Conservation (phyloP, 768 basidiomycete species). For the Calocybe indica region DNA sequence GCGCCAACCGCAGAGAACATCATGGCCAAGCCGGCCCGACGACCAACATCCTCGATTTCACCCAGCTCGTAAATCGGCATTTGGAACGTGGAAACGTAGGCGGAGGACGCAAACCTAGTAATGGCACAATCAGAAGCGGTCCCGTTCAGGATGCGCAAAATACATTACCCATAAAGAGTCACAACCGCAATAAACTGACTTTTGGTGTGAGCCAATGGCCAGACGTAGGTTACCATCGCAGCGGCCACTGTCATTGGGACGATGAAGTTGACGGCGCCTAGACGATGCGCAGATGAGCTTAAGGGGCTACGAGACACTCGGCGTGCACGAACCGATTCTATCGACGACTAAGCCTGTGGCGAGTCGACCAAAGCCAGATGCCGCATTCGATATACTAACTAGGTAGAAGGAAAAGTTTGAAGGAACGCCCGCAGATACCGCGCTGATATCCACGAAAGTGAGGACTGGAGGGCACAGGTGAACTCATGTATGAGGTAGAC, state of each 20-base stretch:
- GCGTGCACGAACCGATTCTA: slow-evolving; percentile 31
- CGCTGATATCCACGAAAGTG: slow-evolving; percentile 54
- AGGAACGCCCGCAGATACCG: slow-evolving; percentile 37
- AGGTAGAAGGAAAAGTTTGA: slow-evolving; percentile 50
- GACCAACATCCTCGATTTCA: slow-evolving; percentile 46
- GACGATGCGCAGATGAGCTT: neutral
- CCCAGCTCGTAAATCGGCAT: slow-evolving; percentile 47
- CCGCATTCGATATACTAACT: slow-evolving; percentile 56
- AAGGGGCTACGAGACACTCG: neutral
- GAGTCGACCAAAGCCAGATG: slow-evolving; percentile 50
- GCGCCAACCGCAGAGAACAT: slow-evolving; percentile 48
- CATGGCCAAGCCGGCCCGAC: slow-evolving; percentile 50
- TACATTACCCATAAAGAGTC: slow-evolving; percentile 47
- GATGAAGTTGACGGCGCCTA: slow-evolving; percentile 56
- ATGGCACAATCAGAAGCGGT: neutral
- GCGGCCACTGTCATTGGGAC: slow-evolving; percentile 44
- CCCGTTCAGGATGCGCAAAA: slow-evolving; percentile 8
- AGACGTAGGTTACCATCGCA: slow-evolving; percentile 47
- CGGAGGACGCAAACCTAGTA: slow-evolving; percentile 41
- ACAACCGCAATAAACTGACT: slow-evolving; percentile 39
- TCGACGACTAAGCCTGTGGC: slow-evolving; percentile 44
- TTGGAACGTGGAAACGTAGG: slow-evolving; percentile 40
- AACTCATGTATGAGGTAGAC: neutral
- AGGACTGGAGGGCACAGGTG: slow-evolving; percentile 28
- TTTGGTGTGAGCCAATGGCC: slow-evolving; percentile 50